Conservation (phyloP, 2,329 filamentous ascomycete species). For the Neopestalotiopsis clavispora region DNA sequence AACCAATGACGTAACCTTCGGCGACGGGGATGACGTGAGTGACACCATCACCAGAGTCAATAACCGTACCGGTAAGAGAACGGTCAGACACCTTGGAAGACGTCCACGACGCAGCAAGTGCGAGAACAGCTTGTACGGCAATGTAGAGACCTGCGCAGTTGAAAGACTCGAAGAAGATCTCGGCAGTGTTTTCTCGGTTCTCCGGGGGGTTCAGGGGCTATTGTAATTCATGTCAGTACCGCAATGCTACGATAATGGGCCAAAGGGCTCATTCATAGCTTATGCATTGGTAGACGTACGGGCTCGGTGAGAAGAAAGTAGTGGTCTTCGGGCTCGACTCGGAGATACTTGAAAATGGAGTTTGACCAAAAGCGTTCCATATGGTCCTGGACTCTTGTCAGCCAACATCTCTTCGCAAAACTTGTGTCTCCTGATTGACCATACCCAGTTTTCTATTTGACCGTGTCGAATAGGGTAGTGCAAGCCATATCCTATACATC, state of each 20-base stretch:
- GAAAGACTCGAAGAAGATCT: conserved; percentile 99
- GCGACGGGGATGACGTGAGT: conserved; percentile 99
- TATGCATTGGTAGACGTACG: conserved; percentile 56
- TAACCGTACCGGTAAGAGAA: conserved; percentile 95
- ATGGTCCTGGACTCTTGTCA: conserved; percentile 69
- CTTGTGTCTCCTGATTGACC: conserved; percentile 29
- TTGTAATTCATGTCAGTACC: conserved; percentile 20
- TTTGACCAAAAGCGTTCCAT: conserved; percentile 99
- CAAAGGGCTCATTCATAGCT: background rate
- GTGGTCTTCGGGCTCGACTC: conserved; percentile 98
- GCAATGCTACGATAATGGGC: background rate
- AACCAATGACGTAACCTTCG: conserved; percentile 98
- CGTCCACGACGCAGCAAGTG: conserved; percentile 96
- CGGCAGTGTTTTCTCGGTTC: conserved; percentile 98
- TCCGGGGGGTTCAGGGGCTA: conserved; percentile 97
- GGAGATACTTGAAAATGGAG: conserved; percentile 99
- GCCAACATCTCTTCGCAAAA: conserved; percentile 30
- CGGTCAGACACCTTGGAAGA: conserved; percentile 97
- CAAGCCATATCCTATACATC: conserved; percentile 75
- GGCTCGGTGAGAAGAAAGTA: conserved; percentile 98
- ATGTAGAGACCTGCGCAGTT: conserved; percentile 99
- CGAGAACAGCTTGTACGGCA: conserved; percentile 95
- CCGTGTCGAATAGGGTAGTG: conserved; percentile 98
- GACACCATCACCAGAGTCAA: conserved; percentile 98
- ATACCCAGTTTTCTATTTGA: conserved; percentile 98